phyloP scores from a whole-genome alignment of 2,329 filamentous ascomycete species.

The Fusarium citri region DNA sequence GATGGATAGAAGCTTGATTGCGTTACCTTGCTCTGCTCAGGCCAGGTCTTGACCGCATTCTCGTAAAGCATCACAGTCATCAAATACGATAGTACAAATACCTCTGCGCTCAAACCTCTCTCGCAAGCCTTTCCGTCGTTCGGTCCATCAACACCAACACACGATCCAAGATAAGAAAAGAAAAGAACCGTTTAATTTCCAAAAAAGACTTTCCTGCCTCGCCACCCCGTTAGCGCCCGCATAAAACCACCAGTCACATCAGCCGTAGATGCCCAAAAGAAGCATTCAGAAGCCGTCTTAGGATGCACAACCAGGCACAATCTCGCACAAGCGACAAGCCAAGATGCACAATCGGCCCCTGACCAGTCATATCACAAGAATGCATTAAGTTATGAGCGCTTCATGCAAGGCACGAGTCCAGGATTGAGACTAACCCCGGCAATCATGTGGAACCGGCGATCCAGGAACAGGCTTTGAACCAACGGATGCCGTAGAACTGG shows the following conservation, averaged over 20 bases:
- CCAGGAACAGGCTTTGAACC: slow-evolving; percentile 7
- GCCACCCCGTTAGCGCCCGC: slow-evolving; percentile 39
- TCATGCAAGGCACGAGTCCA: slow-evolving; percentile 39
- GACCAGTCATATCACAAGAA: slow-evolving; percentile 21
- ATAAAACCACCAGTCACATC: slow-evolving; percentile 27
- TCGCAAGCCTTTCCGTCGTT: slow-evolving; percentile 6
- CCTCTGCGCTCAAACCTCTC: background rate
- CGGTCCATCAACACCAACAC: background rate
- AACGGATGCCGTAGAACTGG: slow-evolving; percentile 30
- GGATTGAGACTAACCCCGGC: slow-evolving; percentile 22
- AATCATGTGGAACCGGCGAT: slow-evolving; percentile 15
- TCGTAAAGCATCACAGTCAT: background rate
- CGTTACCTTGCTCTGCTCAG: slow-evolving; percentile 16
- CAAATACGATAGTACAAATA: background rate
- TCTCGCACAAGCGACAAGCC: slow-evolving; percentile 26
- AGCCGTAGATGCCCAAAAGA: slow-evolving; percentile 6
- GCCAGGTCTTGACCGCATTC: slow-evolving; percentile 20
- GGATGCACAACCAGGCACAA: slow-evolving; percentile 27
- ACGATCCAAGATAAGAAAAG: slow-evolving; percentile 6
- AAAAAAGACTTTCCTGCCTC: slow-evolving; percentile 30
- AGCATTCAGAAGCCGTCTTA: background rate
- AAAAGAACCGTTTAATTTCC: slow-evolving; percentile 37
- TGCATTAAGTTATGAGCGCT: slow-evolving; percentile 34
- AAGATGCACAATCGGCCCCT: slow-evolving; percentile 31
- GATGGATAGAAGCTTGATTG: background rate